Conservation (phyloP, 257 asterid species). For the Salvia splendens region DNA sequence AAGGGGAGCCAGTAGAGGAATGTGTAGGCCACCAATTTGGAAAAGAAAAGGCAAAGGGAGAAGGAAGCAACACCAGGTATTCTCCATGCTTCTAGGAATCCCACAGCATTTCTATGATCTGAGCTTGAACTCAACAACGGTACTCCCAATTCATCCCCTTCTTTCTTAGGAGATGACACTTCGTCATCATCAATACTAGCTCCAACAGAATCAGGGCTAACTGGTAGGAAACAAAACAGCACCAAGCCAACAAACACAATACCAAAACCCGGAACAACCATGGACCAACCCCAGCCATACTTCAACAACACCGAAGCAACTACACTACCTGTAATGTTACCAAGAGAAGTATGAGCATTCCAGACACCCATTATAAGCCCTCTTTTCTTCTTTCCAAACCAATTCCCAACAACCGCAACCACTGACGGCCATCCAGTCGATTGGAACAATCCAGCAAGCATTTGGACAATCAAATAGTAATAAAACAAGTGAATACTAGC, state of each 20-base stretch:
- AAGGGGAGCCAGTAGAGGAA: constrained; percentile 96
- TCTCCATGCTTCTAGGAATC: constrained; percentile 86
- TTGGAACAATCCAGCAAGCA: constrained; percentile 93
- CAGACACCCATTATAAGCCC: constrained; percentile 99
- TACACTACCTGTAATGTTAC: constrained; percentile 82
- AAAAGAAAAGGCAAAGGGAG: constrained; percentile 89
- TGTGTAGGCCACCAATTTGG: constrained; percentile 91
- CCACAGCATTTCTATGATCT: constrained; percentile 58
- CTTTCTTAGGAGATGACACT: constrained; percentile 45
- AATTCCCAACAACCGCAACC: constrained; percentile 91
- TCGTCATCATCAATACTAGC: constrained; percentile 48
- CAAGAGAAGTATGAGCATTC: constrained; percentile 97
- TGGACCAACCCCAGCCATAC: constrained; percentile 98
- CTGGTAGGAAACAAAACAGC: constrained; percentile 73
- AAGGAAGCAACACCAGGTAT: constrained; percentile 95
- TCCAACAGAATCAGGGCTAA: constrained; percentile 70
- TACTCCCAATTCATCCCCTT: constrained; percentile 52
- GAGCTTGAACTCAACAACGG: constrained; percentile 50
- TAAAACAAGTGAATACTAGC: constrained; percentile 67
- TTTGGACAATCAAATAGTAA: constrained; percentile 74
- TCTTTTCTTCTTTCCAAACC: constrained; percentile 95
- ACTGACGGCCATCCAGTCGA: constrained; percentile 99
- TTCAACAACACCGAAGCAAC: constrained; percentile 78
- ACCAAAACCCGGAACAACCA: constrained; percentile 77
- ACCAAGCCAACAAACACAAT: constrained; percentile 59